Conservation (phyloP, 2,329 filamentous ascomycete species). For the Diaporthe aspalathi region DNA sequence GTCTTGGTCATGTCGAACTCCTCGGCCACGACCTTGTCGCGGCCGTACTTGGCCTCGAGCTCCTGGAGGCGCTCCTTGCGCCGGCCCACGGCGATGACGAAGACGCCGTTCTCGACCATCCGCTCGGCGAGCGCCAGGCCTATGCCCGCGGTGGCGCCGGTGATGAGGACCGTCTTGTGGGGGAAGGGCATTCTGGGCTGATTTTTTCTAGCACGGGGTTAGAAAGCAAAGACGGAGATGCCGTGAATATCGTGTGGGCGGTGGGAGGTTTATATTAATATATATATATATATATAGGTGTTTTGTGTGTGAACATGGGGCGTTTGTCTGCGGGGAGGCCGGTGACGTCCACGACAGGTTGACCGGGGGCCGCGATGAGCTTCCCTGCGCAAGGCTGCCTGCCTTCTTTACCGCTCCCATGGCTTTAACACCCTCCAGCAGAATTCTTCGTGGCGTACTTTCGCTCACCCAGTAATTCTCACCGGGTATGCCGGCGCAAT, state of each 20-base stretch:
- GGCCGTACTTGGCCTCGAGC: constrained; percentile 58
- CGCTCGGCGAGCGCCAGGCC: constrained; percentile 58
- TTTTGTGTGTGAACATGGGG: neutral
- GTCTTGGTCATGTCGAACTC: constrained; percentile 61
- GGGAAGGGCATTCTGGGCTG: constrained; percentile 59
- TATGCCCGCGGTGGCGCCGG: constrained; percentile 67
- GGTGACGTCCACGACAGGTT: constrained; percentile 16
- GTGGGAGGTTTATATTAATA: neutral
- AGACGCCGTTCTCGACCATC: constrained; percentile 57
- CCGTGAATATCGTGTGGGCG: neutral
- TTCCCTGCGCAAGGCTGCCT: neutral
- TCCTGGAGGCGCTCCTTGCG: constrained; percentile 61
- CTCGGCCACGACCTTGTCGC: constrained; percentile 53
- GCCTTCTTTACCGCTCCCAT: neutral
- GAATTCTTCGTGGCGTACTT: no score
- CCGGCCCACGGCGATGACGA: constrained; percentile 68
- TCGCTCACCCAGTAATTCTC: neutral
- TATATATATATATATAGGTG: no score
- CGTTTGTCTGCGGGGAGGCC: neutral
- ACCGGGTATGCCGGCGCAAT: neutral
- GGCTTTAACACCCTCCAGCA: neutral
- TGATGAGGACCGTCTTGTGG: constrained; percentile 66
- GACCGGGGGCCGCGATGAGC: neutral
- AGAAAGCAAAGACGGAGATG: neutral
- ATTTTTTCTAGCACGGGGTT: neutral